Conservation (phyloP, 257 asterid genomes). For the Scutellaria minor region DNA sequence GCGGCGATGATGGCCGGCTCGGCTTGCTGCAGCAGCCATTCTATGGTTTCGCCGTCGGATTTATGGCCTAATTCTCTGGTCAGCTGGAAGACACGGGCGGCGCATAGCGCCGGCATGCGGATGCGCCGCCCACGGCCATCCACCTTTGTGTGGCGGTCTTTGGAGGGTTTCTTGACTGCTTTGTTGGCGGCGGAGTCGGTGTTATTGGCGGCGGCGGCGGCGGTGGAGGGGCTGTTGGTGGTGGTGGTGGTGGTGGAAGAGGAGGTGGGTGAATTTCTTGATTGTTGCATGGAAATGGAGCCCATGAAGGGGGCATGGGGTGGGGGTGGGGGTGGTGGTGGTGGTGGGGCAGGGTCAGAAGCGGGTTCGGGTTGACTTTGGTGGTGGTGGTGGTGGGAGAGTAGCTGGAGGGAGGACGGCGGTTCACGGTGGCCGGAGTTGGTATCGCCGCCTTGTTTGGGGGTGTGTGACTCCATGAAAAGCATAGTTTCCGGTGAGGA, state of each 20-base stretch:
- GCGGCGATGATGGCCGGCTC: conserved; percentile 61
- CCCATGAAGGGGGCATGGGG: conserved; percentile 41
- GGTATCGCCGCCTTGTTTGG: conserved; percentile 35
- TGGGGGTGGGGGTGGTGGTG: conserved; percentile 37
- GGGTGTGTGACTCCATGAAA: conserved; percentile 42
- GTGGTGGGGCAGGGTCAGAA: conserved; percentile 37
- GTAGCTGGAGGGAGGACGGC: conserved; percentile 45
- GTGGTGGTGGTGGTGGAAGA: background rate
- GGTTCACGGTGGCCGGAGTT: conserved; percentile 42
- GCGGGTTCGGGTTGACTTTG: conserved; percentile 42
- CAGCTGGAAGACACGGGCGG: conserved; percentile 62
- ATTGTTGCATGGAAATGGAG: conserved; percentile 41
- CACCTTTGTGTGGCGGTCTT: conserved; percentile 64
- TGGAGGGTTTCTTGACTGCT: conserved; percentile 47
- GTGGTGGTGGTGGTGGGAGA: conserved; percentile 37
- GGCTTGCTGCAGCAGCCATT: conserved; percentile 62
- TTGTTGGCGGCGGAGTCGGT: conserved; percentile 19
- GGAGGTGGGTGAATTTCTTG: conserved; percentile 31
- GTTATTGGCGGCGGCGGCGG: background rate
- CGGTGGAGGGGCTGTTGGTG: background rate
- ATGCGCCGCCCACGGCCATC: conserved; percentile 68
- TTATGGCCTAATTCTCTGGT: conserved; percentile 60
- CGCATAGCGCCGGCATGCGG: conserved; percentile 67
- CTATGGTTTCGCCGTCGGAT: conserved; percentile 63
- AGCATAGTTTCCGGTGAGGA: conserved; percentile 18